Percentiles rank a stretch among this genome's conserved stretches.
phyloP scores from a whole-genome alignment of 192 early-diverging fungal species.

The Spizellomyces punctatus region DNA sequence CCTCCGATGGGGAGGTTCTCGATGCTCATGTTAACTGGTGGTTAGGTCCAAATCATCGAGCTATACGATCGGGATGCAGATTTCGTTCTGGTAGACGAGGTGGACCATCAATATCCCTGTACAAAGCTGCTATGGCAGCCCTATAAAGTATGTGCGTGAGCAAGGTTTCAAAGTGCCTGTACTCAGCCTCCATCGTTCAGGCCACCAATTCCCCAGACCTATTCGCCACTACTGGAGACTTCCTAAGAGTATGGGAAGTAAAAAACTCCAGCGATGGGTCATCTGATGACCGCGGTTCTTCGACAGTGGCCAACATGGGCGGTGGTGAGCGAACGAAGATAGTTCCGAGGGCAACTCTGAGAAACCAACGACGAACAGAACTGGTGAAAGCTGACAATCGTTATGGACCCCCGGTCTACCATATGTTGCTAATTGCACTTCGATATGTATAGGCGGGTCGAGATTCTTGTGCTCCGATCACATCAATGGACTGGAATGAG shows the following conservation, averaged over 20 bases:
- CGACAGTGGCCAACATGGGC: background rate
- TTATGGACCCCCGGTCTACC: background rate
- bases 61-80: slow-evolving; percentile 54
- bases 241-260: slow-evolving; percentile 86
- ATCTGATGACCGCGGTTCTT: background rate
- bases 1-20: background rate
- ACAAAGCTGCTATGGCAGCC: slow-evolving; percentile 93
- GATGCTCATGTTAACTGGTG: background rate
- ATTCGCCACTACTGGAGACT: slow-evolving; percentile 87
- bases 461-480: slow-evolving; percentile 87
- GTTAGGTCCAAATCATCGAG: slow-evolving; percentile 68
- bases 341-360: slow-evolving; percentile 5
- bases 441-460: slow-evolving; percentile 33
- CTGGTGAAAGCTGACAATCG: background rate
- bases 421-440: background rate
- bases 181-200: slow-evolving; percentile 18
- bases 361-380: slow-evolving; percentile 18
- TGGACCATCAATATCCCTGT: slow-evolving; percentile 82
- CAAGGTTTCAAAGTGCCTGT: background rate
- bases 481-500: slow-evolving; percentile 98
- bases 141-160: slow-evolving; percentile 44
- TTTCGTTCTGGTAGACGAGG: slow-evolving; percentile 75
- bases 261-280: slow-evolving; percentile 49
- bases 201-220: slow-evolving; percentile 58
- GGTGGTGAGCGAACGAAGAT: no score